Base-by-base conservation (phyloP, 345 rosid species). In the Microcos paniculata region DNA sequence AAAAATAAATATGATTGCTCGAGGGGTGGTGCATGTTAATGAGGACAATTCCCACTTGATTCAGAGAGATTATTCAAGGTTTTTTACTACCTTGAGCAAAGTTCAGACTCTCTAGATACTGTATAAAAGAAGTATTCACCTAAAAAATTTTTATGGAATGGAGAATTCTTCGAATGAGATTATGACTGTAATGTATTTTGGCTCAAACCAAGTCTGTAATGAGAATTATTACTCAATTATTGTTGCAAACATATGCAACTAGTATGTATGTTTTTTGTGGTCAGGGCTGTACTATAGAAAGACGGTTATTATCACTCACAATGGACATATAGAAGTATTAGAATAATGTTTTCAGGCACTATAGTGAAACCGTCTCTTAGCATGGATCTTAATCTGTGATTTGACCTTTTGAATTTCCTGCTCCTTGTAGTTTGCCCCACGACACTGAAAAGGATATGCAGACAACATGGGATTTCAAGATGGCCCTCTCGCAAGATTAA, bases 401-500 rank as follows among this genome's bases (percentile, higher is more conserved):
- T n/a, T 72, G 26, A 61, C 64, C 71, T 75, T n/a, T 73, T 61
- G 24, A 70, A 38, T 81, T 74, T 62, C 59, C 77, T 72, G 59
- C 63, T 26, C 58, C 57, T 7, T 83, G 83, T 78, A 94, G 98
- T 94, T 80, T 92, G 98, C 85, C 97, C 98, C 15, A 94, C 98
- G 26, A 94, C 98, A 8, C 79, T 92, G 78, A 92, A 94, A 87
- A 88, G 98, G 80, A 94, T 94, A 81, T 94, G 98, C 86, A 89
- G 98, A 80, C 94, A 91, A 74, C 98, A 92, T 53, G 98, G 98
- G 26, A 91, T 94, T 72, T 86, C 86, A 35, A 91, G 98, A 78
- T 94, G 98, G 97, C 98, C 97, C 21, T 94, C 95, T 74, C 92
- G 97, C 15, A 94, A 94, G 86, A 91, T 94, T 73, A 92, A 92